Evolutionary conservation across 768 basidiomycete species (phyloP), one percentile per base, ranked within the genome.

Genomic region (Pluteus cervinus): DNA sequence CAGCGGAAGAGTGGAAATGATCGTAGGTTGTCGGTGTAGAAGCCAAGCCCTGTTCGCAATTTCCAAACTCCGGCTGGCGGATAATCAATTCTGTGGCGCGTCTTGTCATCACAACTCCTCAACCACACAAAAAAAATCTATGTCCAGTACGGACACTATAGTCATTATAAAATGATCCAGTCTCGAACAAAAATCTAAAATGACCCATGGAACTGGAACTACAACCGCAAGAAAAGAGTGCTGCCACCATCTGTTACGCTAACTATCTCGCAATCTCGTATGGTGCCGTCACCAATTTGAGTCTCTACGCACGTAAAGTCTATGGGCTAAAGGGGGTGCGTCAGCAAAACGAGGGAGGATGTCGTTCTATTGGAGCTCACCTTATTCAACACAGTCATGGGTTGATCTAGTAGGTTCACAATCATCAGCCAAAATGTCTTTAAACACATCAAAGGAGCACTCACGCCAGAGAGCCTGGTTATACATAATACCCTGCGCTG

Each of bases 241-340:
- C n/a, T n/a, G n/a, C n/a, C n/a, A n/a, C n/a, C n/a, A n/a, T n/a
- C n/a, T n/a, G n/a, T n/a, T n/a, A n/a, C n/a, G n/a, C n/a, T n/a
- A n/a, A n/a, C n/a, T n/a, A 97, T 75, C 60, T 99, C 91, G 55
- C 94, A 98, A 58, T 99, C 96, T 15, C 75, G 66, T 40, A 52
- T 52, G 34, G 77, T 73, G 1, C 85, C 85, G 40, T 86, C 73
- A 5, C 90, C 91, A 37, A 94, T 80, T 58, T 98, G 93, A 16
- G 91, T 88, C 60, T 97, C 94, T 7, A 98, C 76, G 52, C 94
- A 98, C 7, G 87, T 71, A 46, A 91, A 74, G 49, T 90, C 87
- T 61, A 90, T 72, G 8, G 66, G 56, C 84, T 89, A 52, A 24
- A 40, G 14, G 42, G 43, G 40, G 43, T 24, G 15, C 10, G 41